phyloP scores from a whole-genome alignment of 2,329 filamentous ascomycete species.

The Neocatenulostroma microsporum region DNA sequence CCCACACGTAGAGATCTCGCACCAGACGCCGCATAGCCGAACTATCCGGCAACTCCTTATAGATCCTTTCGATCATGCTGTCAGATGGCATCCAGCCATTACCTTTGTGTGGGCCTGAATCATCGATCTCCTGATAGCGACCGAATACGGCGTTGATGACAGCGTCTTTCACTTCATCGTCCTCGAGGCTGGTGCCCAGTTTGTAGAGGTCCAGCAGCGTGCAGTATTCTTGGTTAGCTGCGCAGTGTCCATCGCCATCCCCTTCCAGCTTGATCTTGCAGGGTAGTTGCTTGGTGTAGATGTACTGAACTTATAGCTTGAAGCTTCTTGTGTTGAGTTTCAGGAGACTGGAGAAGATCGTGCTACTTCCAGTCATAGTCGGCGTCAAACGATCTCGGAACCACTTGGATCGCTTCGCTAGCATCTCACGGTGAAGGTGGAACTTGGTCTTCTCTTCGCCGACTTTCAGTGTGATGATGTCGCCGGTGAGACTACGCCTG shows the following conservation, averaged over 20 bases:
- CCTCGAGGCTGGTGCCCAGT: conserved; percentile 10
- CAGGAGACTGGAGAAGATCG: too few species aligned
- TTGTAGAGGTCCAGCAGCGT: conserved; percentile 1
- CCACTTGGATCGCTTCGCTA: too few species aligned
- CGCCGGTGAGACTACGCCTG: too few species aligned
- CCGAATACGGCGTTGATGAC: conserved; percentile 6
- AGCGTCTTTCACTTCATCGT: conserved; percentile 7
- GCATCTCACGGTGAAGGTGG: neutral
- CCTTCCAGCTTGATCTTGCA: neutral
- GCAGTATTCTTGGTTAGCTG: neutral
- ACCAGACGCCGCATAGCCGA: neutral
- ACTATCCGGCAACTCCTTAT: neutral
- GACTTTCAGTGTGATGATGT: neutral
- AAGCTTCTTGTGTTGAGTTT: conserved; percentile 1
- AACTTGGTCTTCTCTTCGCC: too few species aligned
- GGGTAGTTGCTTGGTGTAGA: conserved; percentile 1
- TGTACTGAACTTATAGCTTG: conserved; percentile 1
- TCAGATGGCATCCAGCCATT: neutral
- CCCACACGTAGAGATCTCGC: neutral
- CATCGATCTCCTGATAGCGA: neutral
- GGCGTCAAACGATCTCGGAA: conserved; percentile 2
- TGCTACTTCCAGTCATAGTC: conserved; percentile 7
- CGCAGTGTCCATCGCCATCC: neutral
- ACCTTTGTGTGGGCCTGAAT: too few species aligned
- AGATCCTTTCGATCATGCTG: neutral